Base-by-base conservation (phyloP, 768 basidiomycete species). In the Lactarius tabidus region DNA sequence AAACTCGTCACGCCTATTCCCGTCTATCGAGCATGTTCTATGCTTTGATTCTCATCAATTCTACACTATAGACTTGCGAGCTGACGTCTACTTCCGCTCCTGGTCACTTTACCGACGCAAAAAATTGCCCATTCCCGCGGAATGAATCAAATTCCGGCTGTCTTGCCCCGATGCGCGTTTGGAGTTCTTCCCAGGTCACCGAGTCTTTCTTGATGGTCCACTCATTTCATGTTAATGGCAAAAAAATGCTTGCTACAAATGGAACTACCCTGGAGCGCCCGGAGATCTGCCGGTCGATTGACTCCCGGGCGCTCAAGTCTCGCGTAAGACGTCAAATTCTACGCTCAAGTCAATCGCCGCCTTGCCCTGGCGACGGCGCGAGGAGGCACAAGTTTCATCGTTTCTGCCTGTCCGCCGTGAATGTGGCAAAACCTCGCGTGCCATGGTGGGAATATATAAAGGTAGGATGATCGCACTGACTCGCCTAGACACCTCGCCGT, bases 281-380 rank as follows among this genome's bases (percentile, higher is more conserved):
- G 59, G 65, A 68, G 64, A 68, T 66, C 59, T 51, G 36, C 60
- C 29, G n/a, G 55, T 29, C 67, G 64, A 66, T 68, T 59, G 63
- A 67, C 53, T 65, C 53, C 57, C 43, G 65, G 48, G 39, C 67
- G 53, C 64, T 54, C 38, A 26, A 52, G 26, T 31, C 36, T 67
- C 64, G 64, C 59, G 59, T 65, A 66, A 68, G 59, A 45, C 8
- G 26, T 51, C 59, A 68, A 64, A 66, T 61, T 65, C 64, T 20
- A 52, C 67, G 43, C 31, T 31, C 28, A 55, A 33, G 28, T 59
- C 57, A 57, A 66, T 63, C 63, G 63, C 67, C 67, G 64, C 53
- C 43, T 61, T 59, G 33, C 69, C 69, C 69, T 69, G 67, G 65
- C 63, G 62, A 69, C 69, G 69, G 69, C 60, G 26, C 67, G 35